Evolutionary conservation across 2,329 filamentous ascomycete genomes (phyloP).

Genomic region (Fusarium coffeatum): DNA sequence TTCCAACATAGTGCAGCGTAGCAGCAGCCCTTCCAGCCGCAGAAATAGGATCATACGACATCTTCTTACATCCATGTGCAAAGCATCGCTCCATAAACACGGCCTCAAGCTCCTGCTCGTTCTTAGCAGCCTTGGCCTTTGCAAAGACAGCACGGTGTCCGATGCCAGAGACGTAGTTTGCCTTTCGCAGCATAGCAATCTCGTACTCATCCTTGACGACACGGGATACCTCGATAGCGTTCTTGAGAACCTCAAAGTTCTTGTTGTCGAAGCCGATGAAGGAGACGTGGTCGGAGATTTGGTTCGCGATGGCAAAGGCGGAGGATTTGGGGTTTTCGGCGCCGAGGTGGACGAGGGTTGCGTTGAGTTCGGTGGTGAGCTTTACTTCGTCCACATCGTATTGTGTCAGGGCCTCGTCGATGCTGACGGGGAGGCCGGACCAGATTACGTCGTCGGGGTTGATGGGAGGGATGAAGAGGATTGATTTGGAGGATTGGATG

Average conservation of each 20-base stretch:
- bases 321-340: constrained; percentile 54
- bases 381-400: constrained; percentile 87
- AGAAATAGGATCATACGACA: constrained; percentile 89
- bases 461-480: constrained; percentile 90
- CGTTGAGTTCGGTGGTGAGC: constrained; percentile 78
- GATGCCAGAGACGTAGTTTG: constrained; percentile 75
- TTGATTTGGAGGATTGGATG: constrained; percentile 76
- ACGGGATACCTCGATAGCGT: constrained; percentile 75
- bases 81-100: constrained; percentile 82
- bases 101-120: constrained; percentile 86
- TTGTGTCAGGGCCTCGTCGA: constrained; percentile 76
- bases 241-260: constrained; percentile 66
- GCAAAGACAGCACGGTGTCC: constrained; percentile 74
- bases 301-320: constrained; percentile 81
- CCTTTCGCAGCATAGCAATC: constrained; percentile 76
- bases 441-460: constrained; percentile 92
- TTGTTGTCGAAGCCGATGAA: constrained; percentile 77
- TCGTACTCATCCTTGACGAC: constrained; percentile 81
- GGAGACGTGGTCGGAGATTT: constrained; percentile 77
- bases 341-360: constrained; percentile 70
- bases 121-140: constrained; percentile 71
- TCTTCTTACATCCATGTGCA: constrained; percentile 78
- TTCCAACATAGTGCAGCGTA: constrained; percentile 88
- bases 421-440: constrained; percentile 85
- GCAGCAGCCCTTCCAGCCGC: constrained; percentile 83